Evolutionary conservation across 108 stramenopile species (phyloP), one percentile per base, ranked within the genome.

Genomic region (Stephanodiscus triporus): DNA sequence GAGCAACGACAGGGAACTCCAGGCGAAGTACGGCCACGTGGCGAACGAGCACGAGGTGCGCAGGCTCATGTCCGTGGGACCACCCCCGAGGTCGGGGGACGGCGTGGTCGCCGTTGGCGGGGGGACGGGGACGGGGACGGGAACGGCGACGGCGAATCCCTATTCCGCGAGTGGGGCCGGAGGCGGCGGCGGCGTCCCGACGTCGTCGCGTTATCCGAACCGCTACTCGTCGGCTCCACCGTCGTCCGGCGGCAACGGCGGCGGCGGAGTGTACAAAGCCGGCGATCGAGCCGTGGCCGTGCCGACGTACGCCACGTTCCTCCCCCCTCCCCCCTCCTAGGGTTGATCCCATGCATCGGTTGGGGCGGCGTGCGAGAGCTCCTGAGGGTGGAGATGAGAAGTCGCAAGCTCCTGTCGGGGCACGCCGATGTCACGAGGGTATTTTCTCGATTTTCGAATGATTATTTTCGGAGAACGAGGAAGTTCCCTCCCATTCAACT

Each of bases 21-120:
- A 93, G 64, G 63, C 82, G 42, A 93, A 93, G 76, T 94, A 96
- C 70, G 95, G 95, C 14, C 91, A 96, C 69, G 71, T 75, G 17
- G 57, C 57, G 45, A 82, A 82, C 40, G 65, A 67, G 51, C 75
- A 75, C 48, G 75, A 75, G 45, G 50, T 37, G 19, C 66, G 53
- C 23, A 62, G 74, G 27, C 61, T 62, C 47, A 34, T 70, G 70
- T 69, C 74, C n/a, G 69, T 75, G 22, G 69, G 69, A 50, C 81
- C 81, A 14, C 81, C 75, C 22, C 81, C 81, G 1, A 67, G n/a
- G 23, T 70, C 61, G 23, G 80, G 64, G 72, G 77, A 60, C 19
- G 30, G 56, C 55, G 55, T 3, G 10, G 29, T 4, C 14, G 27
- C 9, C 14, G 27, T 9, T 2, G 55, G 27, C 17, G 17, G 27